phyloP scores from a whole-genome alignment of 2,329 filamentous ascomycete genomes.

The Fusarium sublunatum region DNA sequence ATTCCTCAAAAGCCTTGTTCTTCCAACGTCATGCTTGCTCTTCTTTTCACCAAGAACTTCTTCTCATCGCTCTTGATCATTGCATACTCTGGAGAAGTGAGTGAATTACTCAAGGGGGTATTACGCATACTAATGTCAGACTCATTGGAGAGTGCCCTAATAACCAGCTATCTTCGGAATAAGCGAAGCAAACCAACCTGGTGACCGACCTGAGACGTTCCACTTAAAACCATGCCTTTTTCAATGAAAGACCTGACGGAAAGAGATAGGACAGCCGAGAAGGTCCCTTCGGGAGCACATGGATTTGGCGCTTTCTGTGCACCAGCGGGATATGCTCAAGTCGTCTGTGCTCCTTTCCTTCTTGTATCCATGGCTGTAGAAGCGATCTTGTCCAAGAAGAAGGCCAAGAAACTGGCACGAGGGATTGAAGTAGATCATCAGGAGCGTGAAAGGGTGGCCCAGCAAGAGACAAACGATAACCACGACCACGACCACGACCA shows the following conservation, averaged over 20 bases:
- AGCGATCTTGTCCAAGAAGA: neutral
- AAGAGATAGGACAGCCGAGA: constrained; percentile 8
- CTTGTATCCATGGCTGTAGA: neutral
- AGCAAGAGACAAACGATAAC: neutral
- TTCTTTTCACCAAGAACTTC: too few relatives aligned
- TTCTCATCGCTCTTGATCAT: too few relatives aligned
- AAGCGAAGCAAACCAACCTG: neutral
- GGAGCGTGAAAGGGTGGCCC: neutral
- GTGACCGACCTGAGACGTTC: neutral
- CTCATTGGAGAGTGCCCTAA: too few relatives aligned
- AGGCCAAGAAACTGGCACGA: neutral
- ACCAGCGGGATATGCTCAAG: neutral
- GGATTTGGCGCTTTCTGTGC: constrained; percentile 4
- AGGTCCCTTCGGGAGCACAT: neutral
- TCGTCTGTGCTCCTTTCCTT: neutral
- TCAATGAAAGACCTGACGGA: constrained; percentile 5
- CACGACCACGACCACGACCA: too few relatives aligned
- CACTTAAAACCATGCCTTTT: constrained; percentile 1
- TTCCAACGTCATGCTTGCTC: too few relatives aligned
- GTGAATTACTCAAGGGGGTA: too few relatives aligned
- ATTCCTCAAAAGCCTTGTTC: too few relatives aligned
- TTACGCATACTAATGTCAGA: too few relatives aligned
- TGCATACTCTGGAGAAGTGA: too few relatives aligned
- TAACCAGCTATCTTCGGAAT: neutral
- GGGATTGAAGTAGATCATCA: neutral